These are phyloP conservation scores for Canavalia gladiata DNA, from an alignment of 306 rosid species.

Conservation along the genomic window DNA sequence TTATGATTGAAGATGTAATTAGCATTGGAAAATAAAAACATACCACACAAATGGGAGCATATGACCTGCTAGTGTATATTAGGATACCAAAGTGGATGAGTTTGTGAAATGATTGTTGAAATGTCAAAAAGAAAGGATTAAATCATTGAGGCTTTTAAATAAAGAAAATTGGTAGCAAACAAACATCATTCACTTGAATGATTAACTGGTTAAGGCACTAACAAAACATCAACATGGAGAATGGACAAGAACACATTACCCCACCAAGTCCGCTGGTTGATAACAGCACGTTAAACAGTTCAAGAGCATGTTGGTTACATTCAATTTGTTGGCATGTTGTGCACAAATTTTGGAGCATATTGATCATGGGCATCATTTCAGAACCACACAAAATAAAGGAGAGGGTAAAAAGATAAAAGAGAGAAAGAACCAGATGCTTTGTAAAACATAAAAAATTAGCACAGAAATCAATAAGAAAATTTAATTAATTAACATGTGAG, in stretches of 20 bases:
- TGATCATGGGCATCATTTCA: slow-evolving; percentile 25
- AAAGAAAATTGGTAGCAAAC: slow-evolving; percentile 42
- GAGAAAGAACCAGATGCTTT: neutral
- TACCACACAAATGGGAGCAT: slow-evolving; percentile 16
- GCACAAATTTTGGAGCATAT: slow-evolving; percentile 38
- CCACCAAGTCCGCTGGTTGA: slow-evolving; percentile 46
- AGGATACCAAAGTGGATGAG: neutral
- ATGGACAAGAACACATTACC: slow-evolving; percentile 45
- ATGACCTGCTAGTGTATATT: slow-evolving; percentile 44
- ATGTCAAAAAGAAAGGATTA: slow-evolving; percentile 4
- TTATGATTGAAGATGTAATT: neutral
- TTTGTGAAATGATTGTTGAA: slow-evolving; percentile 39
- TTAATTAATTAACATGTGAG: slow-evolving; percentile 34
- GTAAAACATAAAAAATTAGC: slow-evolving; percentile 49
- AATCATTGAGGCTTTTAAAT: slow-evolving; percentile 42
- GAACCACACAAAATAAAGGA: slow-evolving; percentile 23
- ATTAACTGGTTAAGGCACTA: slow-evolving; percentile 44
- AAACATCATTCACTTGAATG: slow-evolving; percentile 46
- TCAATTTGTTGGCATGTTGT: slow-evolving; percentile 38
- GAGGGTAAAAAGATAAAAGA: neutral
- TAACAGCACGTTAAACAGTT: neutral
- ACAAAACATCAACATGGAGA: slow-evolving; percentile 3
- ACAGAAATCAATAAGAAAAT: slow-evolving; percentile 46
- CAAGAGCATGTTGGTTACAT: slow-evolving; percentile 42
- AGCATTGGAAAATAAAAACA: neutral